Evolutionary conservation across 129 eudicot genomes (phyloP), one percentile per base, ranked within the genome.

Genomic region (Saposhnikovia divaricata): DNA sequence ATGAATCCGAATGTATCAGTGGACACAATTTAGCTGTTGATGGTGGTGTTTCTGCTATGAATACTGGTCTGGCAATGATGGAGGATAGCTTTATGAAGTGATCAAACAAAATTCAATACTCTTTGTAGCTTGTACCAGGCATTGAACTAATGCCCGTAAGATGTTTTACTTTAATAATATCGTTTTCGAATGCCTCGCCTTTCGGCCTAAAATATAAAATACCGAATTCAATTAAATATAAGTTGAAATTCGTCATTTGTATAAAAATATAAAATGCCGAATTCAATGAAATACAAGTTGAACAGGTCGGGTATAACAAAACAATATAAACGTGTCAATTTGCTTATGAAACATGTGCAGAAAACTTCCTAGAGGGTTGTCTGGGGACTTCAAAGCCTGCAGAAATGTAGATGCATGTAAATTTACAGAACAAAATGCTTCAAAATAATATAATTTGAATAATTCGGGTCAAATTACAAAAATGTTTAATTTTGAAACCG

Each of bases 1-100:
- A 91, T 79, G 96, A 90, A 75, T 90, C 98, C 21, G 89, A 77
- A 19, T 93, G 84, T 46, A 80, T 89, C 11, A 90, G 86, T 23
- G 98, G 96, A 2, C 92, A 89, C 47, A 93, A 93, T 72, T 85
- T 93, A n/a, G 75, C 75, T 38, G 75, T 71, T 71, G 75, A 71
- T 71, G 75, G 75, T 5, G 75, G 75, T 39, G 75, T 71, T 71
- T 71, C 75, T 71, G 28, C 42, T 19, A 71, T 71, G 45, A 71
- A 71, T 16, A 71, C 75, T 71, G 75, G 46, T 71, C 51, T 43
- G 18, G 77, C 77, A 73, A 40, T 73, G 50, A 73, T 73, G 51
- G 19, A 73, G 19, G 77, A 73, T 68, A 68, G 23, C 42, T 31
- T 68, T 31, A 31, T 68, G 9, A 68, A 68, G 73, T 68, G 38